Base-by-base conservation (phyloP, 2,329 filamentous ascomycete species). In the Podosphaera fusca region DNA sequence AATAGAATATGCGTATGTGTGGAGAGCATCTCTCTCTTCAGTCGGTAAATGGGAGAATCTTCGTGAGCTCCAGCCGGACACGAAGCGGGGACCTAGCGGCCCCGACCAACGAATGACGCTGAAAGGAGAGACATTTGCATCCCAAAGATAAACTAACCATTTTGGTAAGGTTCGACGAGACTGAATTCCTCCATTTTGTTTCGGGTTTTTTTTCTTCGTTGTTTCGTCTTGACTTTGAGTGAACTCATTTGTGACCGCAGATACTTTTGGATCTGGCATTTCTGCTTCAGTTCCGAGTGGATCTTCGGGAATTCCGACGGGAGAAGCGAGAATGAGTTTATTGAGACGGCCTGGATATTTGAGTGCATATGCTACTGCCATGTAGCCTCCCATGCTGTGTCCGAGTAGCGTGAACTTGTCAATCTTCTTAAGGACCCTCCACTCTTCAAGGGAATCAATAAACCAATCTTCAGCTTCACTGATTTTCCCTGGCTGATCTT, bases 311-410 rank as follows among this genome's bases (percentile, higher is more conserved):
- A 98, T 85, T 29, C 92, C 92, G 29, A 95, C 92, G 0, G 92
- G 92, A 0, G 87, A 95, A 0, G 87, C 92, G 36, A 98, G 77
- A 61, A 98, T 94, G 60, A 98, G 79, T 72, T 98, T 98, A 72
- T 98, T 95, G 38, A 98, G 72, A 63, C 80, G 86, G 12, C 90
- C 90, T 0, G 92, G 92, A 66, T 98, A 98, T 69, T 98, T 98
- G 59, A 96, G 75, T 1, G 92, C 89, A 67, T 98, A 98, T 29
- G 88, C 89, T 0, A 94, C 84, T 3, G 90, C 88, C 68, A 98
- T 84, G 67, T 98, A 98, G 4, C 92, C 92, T 57, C 92, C 92
- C 52, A 98, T 75, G 51, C 86, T 94, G 72, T 98, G 92, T 0
- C 90, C 92, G 6, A 96, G 75, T 2, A 98, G 75, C 0, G 92